These are phyloP conservation scores for Coemansia sp. DNA, from an alignment of 192 early-diverging fungal genomes.

Conservation along the genomic window DNA sequence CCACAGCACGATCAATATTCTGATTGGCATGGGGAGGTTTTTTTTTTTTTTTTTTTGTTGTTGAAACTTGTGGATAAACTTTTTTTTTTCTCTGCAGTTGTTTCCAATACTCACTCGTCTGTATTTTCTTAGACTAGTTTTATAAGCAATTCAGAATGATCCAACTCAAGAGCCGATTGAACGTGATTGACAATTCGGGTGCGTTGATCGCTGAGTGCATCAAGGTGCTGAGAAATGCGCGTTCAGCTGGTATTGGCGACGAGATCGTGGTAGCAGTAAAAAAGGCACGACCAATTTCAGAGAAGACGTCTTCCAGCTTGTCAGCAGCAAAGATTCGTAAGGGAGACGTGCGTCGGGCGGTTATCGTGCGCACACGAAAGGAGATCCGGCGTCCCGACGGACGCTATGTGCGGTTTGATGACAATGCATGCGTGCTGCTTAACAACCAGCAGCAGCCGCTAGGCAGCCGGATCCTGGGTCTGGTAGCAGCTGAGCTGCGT, in stretches of 20 bases:
- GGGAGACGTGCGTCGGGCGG: constrained; percentile 88
- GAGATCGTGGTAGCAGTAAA: constrained; percentile 96
- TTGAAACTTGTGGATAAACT: no score
- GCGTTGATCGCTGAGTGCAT: constrained; percentile 93
- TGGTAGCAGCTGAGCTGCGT: constrained; percentile 83
- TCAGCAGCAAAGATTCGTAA: constrained; percentile 77
- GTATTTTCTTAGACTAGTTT: no score
- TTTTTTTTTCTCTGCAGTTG: not conserved
- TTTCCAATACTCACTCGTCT: not conserved
- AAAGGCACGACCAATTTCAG: constrained; percentile 77
- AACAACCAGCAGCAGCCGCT: constrained; percentile 93
- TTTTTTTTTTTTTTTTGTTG: no score
- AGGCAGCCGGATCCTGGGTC: constrained; percentile 89
- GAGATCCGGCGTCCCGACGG: constrained; percentile 89
- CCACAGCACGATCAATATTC: not conserved
- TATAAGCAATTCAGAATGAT: constrained; percentile 58
- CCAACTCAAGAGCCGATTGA: constrained; percentile 74
- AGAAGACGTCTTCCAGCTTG: constrained; percentile 53
- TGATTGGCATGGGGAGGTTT: not conserved
- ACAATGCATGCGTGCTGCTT: constrained; percentile 94
- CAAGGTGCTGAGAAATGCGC: constrained; percentile 79
- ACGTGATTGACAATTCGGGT: constrained; percentile 98
- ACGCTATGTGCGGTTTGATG: constrained; percentile 89
- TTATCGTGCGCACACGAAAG: constrained; percentile 88
- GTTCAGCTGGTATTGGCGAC: constrained; percentile 74